Percentiles rank a stretch among this genome's conserved stretches.
phyloP scores from a whole-genome alignment of 352 stramenopile genomes.

The Phytophthora citrophthora region DNA sequence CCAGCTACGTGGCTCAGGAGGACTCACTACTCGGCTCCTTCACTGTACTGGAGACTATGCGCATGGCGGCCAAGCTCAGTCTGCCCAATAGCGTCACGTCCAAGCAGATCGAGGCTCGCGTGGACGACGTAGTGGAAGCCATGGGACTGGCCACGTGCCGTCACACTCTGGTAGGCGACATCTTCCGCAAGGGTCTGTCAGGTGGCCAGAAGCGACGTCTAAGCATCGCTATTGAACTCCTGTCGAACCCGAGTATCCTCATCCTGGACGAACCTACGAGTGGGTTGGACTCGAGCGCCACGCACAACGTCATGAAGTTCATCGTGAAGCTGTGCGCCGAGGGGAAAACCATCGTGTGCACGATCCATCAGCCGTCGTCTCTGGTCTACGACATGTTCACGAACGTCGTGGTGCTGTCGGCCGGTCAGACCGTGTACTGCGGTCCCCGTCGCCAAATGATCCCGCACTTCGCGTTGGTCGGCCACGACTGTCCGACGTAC shows the following conservation, averaged over 20 bases:
- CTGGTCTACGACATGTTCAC: constrained; percentile 41
- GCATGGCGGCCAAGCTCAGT: constrained; percentile 65
- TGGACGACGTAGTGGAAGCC: constrained; percentile 58
- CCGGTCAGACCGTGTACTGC: constrained; percentile 83
- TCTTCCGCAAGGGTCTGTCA: constrained; percentile 78
- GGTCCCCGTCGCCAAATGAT: constrained; percentile 49
- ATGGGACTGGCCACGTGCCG: constrained; percentile 55
- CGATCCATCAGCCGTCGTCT: constrained; percentile 92
- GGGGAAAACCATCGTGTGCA: constrained; percentile 76
- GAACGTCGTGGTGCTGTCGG: constrained; percentile 61
- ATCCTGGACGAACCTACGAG: constrained; percentile 85
- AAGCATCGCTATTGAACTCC: constrained; percentile 79
- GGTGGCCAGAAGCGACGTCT: constrained; percentile 84
- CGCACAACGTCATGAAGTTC: constrained; percentile 31
- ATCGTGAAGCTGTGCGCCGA: constrained; percentile 22
- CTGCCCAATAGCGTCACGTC: constrained; percentile 43
- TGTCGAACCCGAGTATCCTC: constrained; percentile 73
- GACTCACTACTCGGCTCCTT: constrained; percentile 71
- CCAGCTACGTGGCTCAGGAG: constrained; percentile 75
- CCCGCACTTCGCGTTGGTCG: constrained; percentile 41
- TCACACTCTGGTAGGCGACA: constrained; percentile 73
- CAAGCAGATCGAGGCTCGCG: constrained; percentile 35
- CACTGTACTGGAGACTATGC: constrained; percentile 70
- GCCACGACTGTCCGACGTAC: constrained; percentile 49
- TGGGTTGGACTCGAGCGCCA: constrained; percentile 42